Percentiles rank a stretch among this genome's conserved stretches.
Evolutionary conservation across 1,139 yeast genomes (phyloP).

Genomic region (Nadsonia commutata): DNA sequence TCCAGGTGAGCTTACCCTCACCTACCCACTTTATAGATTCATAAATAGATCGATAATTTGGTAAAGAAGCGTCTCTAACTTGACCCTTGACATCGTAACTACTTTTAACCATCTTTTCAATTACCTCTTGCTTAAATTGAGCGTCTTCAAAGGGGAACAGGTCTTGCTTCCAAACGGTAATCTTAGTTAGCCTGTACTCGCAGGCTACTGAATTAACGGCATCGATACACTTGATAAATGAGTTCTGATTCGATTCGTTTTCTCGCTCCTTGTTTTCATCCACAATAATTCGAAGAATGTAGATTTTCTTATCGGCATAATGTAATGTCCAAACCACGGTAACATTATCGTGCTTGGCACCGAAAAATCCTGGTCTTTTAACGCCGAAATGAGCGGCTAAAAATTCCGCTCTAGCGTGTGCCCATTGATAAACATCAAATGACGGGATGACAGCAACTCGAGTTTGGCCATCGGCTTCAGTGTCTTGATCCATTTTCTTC

Average conservation of each 20-base stretch:
- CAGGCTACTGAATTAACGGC: background rate
- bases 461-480: conserved; percentile 19
- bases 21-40: background rate
- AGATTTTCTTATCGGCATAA: conserved; percentile 26
- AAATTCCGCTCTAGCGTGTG: conserved; percentile 29
- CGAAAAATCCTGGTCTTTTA: conserved; percentile 18
- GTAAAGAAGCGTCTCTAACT: background rate
- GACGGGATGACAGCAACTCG: conserved; percentile 26
- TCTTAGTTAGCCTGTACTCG: conserved; percentile 1
- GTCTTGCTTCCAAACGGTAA: conserved; percentile 5
- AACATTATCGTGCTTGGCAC: conserved; percentile 20
- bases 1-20: background rate
- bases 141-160: background rate
- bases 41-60: background rate
- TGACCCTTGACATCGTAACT: background rate
- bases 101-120: background rate
- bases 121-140: background rate
- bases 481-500: conserved; percentile 16
- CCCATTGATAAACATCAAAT: conserved; percentile 28
- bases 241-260: conserved; percentile 1
- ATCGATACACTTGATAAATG: background rate
- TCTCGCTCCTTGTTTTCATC: conserved; percentile 6
- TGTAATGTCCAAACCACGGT: conserved; percentile 36
- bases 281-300: conserved; percentile 18
- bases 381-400: conserved; percentile 15